These are phyloP conservation scores for Trichoderma simmonsii DNA, from an alignment of 2,329 filamentous ascomycete species.

Conservation along the genomic window DNA sequence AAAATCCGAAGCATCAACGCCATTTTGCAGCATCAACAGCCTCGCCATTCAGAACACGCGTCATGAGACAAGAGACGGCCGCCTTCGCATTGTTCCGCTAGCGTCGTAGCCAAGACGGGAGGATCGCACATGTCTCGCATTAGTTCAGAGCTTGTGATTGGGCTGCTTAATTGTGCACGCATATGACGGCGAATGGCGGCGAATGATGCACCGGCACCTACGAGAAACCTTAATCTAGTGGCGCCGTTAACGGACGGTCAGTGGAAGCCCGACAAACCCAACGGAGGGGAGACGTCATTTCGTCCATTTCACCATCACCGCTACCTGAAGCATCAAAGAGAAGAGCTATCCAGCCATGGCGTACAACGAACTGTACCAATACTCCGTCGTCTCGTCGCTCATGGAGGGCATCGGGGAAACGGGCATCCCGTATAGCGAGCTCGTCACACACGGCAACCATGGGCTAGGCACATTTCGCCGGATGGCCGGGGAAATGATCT, in stretches of 20 bases:
- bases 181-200: neutral
- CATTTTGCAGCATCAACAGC: neutral
- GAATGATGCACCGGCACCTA: neutral
- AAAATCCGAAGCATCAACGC: neutral
- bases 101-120: neutral
- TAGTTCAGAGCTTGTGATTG: neutral
- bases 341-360: neutral
- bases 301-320: neutral
- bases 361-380: slow-evolving; percentile 8
- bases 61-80: neutral
- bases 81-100: neutral
- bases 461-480: slow-evolving; percentile 12
- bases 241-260: neutral
- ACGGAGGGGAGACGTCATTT: neutral
- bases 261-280: neutral
- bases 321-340: neutral
- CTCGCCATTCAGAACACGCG: neutral
- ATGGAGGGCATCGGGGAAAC: slow-evolving; percentile 3
- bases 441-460: neutral
- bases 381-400: slow-evolving; percentile 8
- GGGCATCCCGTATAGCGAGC: neutral
- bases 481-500: slow-evolving; percentile 12
- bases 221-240: neutral
- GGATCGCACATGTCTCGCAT: neutral
- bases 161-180: neutral